Base-by-base conservation (phyloP, 768 basidiomycete genomes). In the Tephrocybe rancida region DNA sequence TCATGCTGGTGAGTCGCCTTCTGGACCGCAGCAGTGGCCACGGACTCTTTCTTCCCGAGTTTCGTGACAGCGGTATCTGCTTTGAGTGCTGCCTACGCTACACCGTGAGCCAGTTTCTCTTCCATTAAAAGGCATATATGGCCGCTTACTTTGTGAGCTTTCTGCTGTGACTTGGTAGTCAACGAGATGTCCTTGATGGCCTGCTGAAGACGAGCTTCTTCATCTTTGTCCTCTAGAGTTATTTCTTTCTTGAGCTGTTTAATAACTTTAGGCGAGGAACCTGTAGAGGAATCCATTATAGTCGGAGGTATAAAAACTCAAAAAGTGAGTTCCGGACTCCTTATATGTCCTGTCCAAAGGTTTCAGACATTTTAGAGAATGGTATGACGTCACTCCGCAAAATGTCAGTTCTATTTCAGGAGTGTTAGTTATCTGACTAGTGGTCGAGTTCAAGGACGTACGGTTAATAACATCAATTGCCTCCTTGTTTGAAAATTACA, bases 141-240 rank as follows among this genome's bases (percentile, higher is more conserved):
- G 4, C 9, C 11, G 11, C 39, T n/a, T 48, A 81, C 83, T 72
- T 84, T 86, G 51, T 75, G 69, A 22, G 78, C 76, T 61, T 82
- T 83, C 29, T 70, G 62, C 50, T 81, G 73, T 13, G 67, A 65
- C 71, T 86, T 85, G 63, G 88, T 84, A 7, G 76, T 72, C 27
- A 70, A 69, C 18, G 70, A 67, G 27, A 88, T 69, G 44, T 84
- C 81, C 61, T 82, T 84, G 56, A 84, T 56, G 29, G 80, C 75
- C 42, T 77, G 74, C 63, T 83, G 75, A 59, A 88, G 64, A 27
- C 67, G 67, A 43, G 68, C 73, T 49, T 80, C 73, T 63, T 85
- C 84, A 22, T 73, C 69, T 59, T 79, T 81, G 16, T 78, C 77
- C 58, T 86, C 85, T 47, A 73, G 73, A 3, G 70, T 59, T 30